Base-by-base conservation (phyloP, 768 basidiomycete genomes). In the Amanita molliuscula region DNA sequence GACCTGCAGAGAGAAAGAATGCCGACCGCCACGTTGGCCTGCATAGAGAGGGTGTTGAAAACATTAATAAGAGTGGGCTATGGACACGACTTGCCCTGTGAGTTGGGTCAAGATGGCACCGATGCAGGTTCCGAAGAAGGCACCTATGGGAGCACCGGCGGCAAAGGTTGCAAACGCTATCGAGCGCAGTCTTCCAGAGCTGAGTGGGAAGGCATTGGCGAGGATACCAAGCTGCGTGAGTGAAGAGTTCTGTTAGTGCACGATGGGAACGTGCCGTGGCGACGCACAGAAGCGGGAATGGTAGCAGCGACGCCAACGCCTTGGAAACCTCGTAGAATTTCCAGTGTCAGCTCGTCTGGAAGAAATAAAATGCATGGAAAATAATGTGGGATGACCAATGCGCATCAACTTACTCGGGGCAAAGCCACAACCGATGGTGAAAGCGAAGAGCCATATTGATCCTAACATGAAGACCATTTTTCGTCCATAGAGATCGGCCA, bases 121-220 rank as follows among this genome's bases (percentile, higher is more conserved):
- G 0, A 90, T 51, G 0, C 81, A 66, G 25, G 72, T 71, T 1
- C 91, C 90, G 13, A 91, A 65, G 0, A 79, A 84, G 0, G 75
- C 84, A 0, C 92, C 93, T 4, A 94, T 59, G 0, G 92, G 90
- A 0, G 85, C 88, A 26, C 92, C 93, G 0, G 89, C 88, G 1
- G 84, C 74, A 55, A 93, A 95, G 0, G 83, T 81, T 0, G 92
- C 78, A 54, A 94, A 95, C 0, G 89, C 92, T 1, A 81, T 63
- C 1, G 86, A 80, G 7, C 92, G 77, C 0, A 81, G 72, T 11
- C 69, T 69, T 1, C 67, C 67, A 0, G 83, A 82, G 23, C 48
- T 36, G 18, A 50, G 1, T 3, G 84, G 82, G 61, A 94, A 95
- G 0, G 81, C 69, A 42, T 84, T 75, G 0, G 92, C 91, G 29